Evolutionary conservation across 306 rosid species (phyloP).

Genomic region (Cercis canadensis): DNA sequence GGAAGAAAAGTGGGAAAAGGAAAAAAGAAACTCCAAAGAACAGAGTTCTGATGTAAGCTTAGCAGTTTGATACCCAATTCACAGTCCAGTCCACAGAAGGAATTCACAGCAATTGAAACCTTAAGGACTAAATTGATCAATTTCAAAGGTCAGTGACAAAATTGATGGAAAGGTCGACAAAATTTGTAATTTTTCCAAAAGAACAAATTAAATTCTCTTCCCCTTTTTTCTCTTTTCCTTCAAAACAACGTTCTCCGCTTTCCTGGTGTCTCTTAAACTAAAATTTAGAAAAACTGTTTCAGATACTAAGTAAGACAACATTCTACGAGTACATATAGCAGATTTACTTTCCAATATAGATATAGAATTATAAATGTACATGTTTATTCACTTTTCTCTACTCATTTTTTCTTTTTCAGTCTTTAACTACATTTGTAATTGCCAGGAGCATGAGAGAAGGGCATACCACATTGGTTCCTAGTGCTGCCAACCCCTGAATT

Average conservation of each 20-base stretch:
- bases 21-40: neutral
- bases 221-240: neutral
- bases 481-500: conserved; percentile 76
- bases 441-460: conserved; percentile 38
- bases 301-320: conserved; percentile 17
- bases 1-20: neutral
- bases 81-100: too few relatives aligned
- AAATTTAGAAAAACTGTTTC: conserved; percentile 6
- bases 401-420: neutral
- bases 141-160: conserved; percentile 8
- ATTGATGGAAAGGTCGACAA: conserved; percentile 5
- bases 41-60: too few relatives aligned
- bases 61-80: neutral
- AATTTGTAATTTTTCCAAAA: conserved; percentile 1
- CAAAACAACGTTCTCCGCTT: conserved; percentile 6
- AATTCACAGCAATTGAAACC: neutral
- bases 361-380: conserved; percentile 1
- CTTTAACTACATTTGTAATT: conserved; percentile 9
- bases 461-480: conserved; percentile 82
- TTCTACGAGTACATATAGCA: conserved; percentile 7
- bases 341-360: conserved; percentile 19
- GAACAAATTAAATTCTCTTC: conserved; percentile 9
- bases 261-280: neutral
- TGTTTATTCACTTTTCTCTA: conserved; percentile 23
- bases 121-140: neutral